These are phyloP conservation scores for Aspergillus floridensis DNA, from an alignment of 2,329 filamentous ascomycete species.

Conservation along the genomic window DNA sequence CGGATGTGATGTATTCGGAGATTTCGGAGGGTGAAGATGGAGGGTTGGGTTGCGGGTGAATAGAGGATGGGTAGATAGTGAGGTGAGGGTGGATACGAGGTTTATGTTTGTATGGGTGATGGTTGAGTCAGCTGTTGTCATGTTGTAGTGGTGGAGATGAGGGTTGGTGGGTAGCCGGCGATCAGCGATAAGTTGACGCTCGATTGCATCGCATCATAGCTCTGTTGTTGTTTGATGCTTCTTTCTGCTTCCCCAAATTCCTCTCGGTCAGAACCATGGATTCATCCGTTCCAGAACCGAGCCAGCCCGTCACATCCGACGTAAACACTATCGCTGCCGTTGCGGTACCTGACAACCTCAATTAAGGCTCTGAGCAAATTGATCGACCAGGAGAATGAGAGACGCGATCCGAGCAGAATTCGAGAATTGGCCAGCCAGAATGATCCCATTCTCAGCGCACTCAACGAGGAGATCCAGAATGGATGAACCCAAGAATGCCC, in stretches of 20 bases:
- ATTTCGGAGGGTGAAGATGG: no score
- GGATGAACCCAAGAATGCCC: background rate
- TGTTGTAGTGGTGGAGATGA: no score
- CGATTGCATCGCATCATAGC: no score
- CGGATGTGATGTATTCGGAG: conserved; percentile 43
- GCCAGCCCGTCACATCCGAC: background rate
- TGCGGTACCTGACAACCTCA: background rate
- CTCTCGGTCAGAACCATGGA: background rate
- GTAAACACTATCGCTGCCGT: background rate
- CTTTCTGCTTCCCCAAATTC: no score
- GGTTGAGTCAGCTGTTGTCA: no score
- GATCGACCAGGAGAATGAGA: background rate
- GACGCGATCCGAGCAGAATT: background rate
- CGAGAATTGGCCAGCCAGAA: background rate
- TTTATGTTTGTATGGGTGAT: no score
- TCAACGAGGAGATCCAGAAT: background rate
- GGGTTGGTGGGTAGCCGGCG: no score
- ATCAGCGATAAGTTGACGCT: no score
- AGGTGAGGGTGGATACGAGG: no score
- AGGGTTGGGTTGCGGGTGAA: no score
- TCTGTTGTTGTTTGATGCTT: no score
- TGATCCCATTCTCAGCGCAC: background rate
- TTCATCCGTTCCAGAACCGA: background rate
- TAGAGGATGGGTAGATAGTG: no score
- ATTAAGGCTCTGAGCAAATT: background rate